Evolutionary conservation across 225 moss, liverwort and hornwort species (phyloP).

Genomic region (Marchantia polymorpha): DNA sequence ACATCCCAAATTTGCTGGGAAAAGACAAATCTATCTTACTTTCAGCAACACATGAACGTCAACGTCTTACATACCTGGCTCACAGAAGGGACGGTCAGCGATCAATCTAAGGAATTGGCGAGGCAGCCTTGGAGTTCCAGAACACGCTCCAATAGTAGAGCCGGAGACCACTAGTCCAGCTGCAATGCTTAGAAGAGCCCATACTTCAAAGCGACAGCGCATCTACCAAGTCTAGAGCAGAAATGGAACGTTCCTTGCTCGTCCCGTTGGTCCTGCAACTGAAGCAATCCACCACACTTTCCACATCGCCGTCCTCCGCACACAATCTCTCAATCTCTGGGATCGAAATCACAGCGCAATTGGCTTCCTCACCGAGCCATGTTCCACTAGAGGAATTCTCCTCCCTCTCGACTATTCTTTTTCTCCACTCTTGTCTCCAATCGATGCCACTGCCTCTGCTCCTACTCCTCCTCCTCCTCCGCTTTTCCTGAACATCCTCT

Average conservation of each 20-base stretch:
- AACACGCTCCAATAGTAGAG: conserved; percentile 4
- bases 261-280: neutral
- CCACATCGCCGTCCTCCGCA: neutral
- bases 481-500: conserved; percentile 4
- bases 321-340: neutral
- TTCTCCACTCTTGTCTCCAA: neutral
- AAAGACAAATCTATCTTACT: neutral
- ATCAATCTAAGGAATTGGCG: neutral
- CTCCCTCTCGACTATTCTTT: neutral
- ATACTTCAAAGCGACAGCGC: neutral
- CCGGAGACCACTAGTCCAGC: conserved; percentile 11
- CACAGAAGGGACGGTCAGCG: neutral
- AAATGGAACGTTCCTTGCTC: neutral
- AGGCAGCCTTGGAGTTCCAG: conserved; percentile 1
- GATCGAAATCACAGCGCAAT: neutral
- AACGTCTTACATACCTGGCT: neutral
- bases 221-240: neutral
- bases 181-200: neutral
- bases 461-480: neutral
- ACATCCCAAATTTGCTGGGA: neutral
- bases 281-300: neutral
- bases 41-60: neutral
- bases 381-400: neutral
- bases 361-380: neutral
- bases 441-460: neutral